Evolutionary conservation across 2,329 filamentous ascomycete species (phyloP), one percentile per base, ranked within the genome.

Genomic region (Diaporthe vexans): DNA sequence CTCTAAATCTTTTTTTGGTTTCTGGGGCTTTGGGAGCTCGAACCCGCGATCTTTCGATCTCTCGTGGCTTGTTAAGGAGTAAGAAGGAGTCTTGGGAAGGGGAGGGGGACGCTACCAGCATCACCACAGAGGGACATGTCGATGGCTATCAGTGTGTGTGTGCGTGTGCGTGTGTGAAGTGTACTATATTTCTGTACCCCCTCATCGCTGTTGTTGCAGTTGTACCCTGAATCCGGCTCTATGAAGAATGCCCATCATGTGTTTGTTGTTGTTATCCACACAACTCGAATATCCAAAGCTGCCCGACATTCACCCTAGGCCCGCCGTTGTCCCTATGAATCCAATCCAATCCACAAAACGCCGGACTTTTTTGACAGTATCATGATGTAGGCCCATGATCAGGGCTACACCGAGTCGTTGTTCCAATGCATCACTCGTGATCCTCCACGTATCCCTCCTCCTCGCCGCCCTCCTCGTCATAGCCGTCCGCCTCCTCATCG

Each of bases 401-500:
- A 33, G 26, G 63, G 63, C 33, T 33, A 15, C 40, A 8, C 13
- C 19, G 17, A 3, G 26, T 19, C 19, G 13, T 51, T 63, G 61
- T 24, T 35, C 48, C 21, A 6, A 51, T 24, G 54, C 15, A 13
- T 73, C 33, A 73, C 57, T 76, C 73, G 35, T 70, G 74, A 58
- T 75, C 74, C 61, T 76, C 75, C 4, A 29, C 72, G 21, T 77
- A 81, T 3, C 76, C 80, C 2, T 79, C 81, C 1, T 76, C 81
- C 24, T 75, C 74, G 13, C 46, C 57, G 2, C 79, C 83, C 2
- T 78, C 82, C 0, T 78, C 82, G 0, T 79, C 82, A 0, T 81
- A 73, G 11, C 69, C 84, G 0, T 83, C 86, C 0, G 81, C 85
- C 0, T 82, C 84, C 2, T 84, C 85, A 0, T 82, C 85, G 0